phyloP scores from a whole-genome alignment of 305 asterid genomes.

The Plantago coronopus region DNA sequence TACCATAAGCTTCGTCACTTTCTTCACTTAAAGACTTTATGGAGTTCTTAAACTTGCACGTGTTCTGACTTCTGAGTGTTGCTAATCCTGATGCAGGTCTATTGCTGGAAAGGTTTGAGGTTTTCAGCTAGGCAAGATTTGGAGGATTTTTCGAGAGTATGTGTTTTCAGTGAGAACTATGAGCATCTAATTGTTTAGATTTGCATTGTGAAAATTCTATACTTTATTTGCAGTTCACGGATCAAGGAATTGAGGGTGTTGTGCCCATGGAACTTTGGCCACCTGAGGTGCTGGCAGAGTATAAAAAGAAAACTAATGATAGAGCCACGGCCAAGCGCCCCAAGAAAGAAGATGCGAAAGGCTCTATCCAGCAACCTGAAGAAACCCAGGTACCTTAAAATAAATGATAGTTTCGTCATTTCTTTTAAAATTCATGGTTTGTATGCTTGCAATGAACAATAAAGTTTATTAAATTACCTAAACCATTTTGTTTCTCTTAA shows the following conservation, averaged over 20 bases:
- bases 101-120: slow-evolving; percentile 98
- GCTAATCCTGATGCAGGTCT: slow-evolving; percentile 56
- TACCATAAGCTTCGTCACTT: neutral
- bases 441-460: too few relatives aligned
- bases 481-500: too few relatives aligned
- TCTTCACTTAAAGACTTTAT: neutral
- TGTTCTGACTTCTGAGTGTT: slow-evolving; percentile 13
- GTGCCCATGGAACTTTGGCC: slow-evolving; percentile 88
- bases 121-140: slow-evolving; percentile 96
- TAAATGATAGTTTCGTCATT: too few relatives aligned
- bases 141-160: slow-evolving; percentile 91
- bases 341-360: slow-evolving; percentile 77
- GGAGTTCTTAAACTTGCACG: too few relatives aligned
- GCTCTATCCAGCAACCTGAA: slow-evolving; percentile 57
- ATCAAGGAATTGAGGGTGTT: slow-evolving; percentile 94
- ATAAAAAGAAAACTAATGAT: slow-evolving; percentile 78
- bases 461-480: too few relatives aligned
- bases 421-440: too few relatives aligned
- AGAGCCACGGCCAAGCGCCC: slow-evolving; percentile 73
- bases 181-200: slow-evolving; percentile 9
- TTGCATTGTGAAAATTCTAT: slow-evolving; percentile 5
- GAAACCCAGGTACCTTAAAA: slow-evolving; percentile 60
- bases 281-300: slow-evolving; percentile 59
- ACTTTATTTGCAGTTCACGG: slow-evolving; percentile 69
- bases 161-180: slow-evolving; percentile 17